phyloP scores from a whole-genome alignment of 2,329 filamentous ascomycete species.

The Fusarium sp. region DNA sequence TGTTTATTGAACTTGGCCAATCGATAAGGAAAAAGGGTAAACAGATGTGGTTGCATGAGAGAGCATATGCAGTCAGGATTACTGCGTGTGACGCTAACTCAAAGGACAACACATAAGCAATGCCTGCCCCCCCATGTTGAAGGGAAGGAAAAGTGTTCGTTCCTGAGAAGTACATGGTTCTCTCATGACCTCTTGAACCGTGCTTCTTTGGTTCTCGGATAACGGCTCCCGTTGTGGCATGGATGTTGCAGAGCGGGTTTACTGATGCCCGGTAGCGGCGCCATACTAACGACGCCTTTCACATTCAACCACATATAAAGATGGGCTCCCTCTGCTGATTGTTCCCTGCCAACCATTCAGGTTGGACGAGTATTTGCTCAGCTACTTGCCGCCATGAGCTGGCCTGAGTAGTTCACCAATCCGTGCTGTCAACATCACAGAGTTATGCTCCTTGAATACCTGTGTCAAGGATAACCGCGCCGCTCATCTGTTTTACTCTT shows the following conservation, averaged over 20 bases:
- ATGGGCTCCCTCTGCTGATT: background rate
- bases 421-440: no score
- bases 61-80: background rate
- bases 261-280: background rate
- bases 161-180: background rate
- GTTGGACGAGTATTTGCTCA: background rate
- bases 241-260: background rate
- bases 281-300: background rate
- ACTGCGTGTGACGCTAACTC: background rate
- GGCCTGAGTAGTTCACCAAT: no score
- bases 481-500: background rate
- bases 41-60: background rate
- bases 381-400: no score
- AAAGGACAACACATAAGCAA: background rate
- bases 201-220: background rate
- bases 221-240: background rate
- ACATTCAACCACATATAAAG: background rate
- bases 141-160: background rate
- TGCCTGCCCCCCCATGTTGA: background rate
- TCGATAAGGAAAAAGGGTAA: background rate
- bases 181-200: background rate
- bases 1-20: background rate
- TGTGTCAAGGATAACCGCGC: no score
- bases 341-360: background rate
- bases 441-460: no score